Evolutionary conservation across 2,329 filamentous ascomycete genomes (phyloP), one percentile per base, ranked within the genome.

Genomic region (Neonectria sp.): DNA sequence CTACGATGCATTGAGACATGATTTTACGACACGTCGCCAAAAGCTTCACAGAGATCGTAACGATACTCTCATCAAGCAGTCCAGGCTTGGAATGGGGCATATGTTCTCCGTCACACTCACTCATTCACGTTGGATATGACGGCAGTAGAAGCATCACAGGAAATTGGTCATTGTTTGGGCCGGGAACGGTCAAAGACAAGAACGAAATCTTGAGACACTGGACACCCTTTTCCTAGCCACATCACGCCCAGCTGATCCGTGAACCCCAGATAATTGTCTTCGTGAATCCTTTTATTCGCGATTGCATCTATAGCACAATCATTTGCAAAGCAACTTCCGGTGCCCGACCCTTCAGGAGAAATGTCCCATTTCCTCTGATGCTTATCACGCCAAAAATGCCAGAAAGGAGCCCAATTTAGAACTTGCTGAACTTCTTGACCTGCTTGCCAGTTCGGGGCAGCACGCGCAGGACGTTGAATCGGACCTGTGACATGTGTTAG

Each of bases 381-480:
- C 82, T 85, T 83, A 86, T 85, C 84, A 86, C 85, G 85, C 86
- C 85, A 79, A 82, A 85, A 86, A 87, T 87, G 84, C 85, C 85
- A 86, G 73, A 81, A 79, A 77, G 80, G 77, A 82, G 78, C 78
- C 80, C 79, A 80, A 80, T 80, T 92, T 97, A 99, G 90, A 99
- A 99, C 91, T 99, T 99, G 90, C 86, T 89, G 92, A 99, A 99
- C 85, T 91, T 86, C 95, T 99, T 99, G 86, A 98, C 95, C 80
- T 91, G 87, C 92, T 98, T 98, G 88, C 95, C 94, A 81, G 94
- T 97, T 88, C 95, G 92, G 87, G 95, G 95, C 81, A 98, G 93
- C 81, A 99, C 96, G 82, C 96, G 95, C 84, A 99, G 94, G 84
- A 98, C 95, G 90, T 99, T 99, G 94, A 99, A 99, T 84, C 96